phyloP scores from a whole-genome alignment of 352 stramenopile genomes.

The Phytophthora hybrid region DNA sequence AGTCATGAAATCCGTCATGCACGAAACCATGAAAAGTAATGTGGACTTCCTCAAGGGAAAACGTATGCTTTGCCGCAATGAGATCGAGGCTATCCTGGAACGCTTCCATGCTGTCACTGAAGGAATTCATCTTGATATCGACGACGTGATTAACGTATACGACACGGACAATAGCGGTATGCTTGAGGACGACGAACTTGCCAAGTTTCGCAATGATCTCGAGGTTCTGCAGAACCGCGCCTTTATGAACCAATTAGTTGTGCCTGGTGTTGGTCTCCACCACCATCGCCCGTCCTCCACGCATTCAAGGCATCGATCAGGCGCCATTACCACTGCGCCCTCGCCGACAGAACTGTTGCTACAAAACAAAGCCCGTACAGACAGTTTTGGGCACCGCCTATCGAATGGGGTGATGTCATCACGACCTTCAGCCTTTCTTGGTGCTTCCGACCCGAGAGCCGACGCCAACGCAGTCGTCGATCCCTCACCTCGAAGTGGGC shows the following conservation, averaged over 20 bases:
- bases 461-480: not conserved
- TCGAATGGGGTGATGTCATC: not conserved
- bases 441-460: not conserved
- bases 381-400: slow-evolving; percentile 16
- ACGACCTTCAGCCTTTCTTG: not conserved
- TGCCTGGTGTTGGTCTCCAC: slow-evolving; percentile 31
- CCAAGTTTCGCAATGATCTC: slow-evolving; percentile 72
- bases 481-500: slow-evolving; percentile 7
- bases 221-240: slow-evolving; percentile 79
- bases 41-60: slow-evolving; percentile 82
- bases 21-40: slow-evolving; percentile 83
- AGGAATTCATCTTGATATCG: slow-evolving; percentile 76
- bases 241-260: slow-evolving; percentile 48
- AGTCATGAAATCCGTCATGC: slow-evolving; percentile 83
- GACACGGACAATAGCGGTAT: slow-evolving; percentile 82
- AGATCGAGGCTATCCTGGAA: slow-evolving; percentile 78
- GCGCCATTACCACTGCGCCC: slow-evolving; percentile 2
- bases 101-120: slow-evolving; percentile 79
- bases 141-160: slow-evolving; percentile 85
- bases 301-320: slow-evolving; percentile 21
- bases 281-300: slow-evolving; percentile 17
- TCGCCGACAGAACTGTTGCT: slow-evolving; percentile 30
- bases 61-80: slow-evolving; percentile 71
- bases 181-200: slow-evolving; percentile 80
- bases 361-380: slow-evolving; percentile 30